These are phyloP conservation scores for Amanita molliuscula DNA, from an alignment of 768 basidiomycete species.

Conservation along the genomic window DNA sequence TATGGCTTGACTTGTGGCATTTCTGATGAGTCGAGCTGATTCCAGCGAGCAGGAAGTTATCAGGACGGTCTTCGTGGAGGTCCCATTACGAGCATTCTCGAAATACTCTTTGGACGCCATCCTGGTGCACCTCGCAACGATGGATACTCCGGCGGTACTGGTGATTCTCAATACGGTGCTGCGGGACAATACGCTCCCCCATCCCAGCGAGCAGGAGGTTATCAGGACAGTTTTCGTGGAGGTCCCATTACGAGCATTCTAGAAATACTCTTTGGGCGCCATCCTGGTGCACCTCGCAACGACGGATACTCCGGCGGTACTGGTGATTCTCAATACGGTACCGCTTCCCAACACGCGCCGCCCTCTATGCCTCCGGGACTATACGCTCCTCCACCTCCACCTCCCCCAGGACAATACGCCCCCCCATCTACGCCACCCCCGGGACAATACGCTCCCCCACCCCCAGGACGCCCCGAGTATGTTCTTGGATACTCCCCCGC, in stretches of 20 bases:
- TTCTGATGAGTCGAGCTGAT: slow-evolving; percentile 18
- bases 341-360: no score
- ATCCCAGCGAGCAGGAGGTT: no score
- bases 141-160: background rate
- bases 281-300: no score
- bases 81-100: background rate
- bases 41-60: background rate
- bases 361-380: background rate
- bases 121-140: background rate
- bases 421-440: background rate
- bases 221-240: no score
- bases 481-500: no score
- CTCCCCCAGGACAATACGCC: background rate
- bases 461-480: slow-evolving; percentile 39
- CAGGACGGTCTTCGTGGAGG: background rate
- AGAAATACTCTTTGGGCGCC: no score
- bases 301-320: no score
- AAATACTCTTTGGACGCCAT: background rate
- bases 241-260: no score
- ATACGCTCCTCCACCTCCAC: background rate
- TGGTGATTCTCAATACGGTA: no score
- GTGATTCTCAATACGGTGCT: background rate
- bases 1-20: slow-evolving; percentile 2
- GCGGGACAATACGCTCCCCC: background rate
- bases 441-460: slow-evolving; percentile 24